phyloP scores from a whole-genome alignment of 441 rosid genomes.

The Syzygium syzygioides region DNA sequence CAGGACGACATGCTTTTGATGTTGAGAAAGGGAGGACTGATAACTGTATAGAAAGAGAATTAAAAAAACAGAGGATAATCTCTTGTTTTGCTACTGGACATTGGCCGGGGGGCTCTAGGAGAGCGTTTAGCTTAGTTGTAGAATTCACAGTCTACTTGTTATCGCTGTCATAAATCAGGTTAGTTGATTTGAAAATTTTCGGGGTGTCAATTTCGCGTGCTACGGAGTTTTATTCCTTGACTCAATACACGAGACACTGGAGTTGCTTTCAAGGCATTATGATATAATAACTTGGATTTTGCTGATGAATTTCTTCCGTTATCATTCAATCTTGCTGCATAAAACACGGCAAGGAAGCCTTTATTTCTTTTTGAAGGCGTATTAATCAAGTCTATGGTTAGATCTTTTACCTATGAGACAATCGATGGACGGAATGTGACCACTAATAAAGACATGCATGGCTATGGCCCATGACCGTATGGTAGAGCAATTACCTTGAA shows the following conservation, averaged over 20 bases:
- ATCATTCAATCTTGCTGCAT: neutral
- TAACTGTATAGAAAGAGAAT: neutral
- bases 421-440: neutral
- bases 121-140: neutral
- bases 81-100: neutral
- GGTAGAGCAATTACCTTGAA: neutral
- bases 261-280: neutral
- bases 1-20: neutral
- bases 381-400: neutral
- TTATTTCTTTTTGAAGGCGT: neutral
- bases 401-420: neutral
- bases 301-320: neutral
- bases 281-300: neutral
- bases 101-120: neutral
- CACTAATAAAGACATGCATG: neutral
- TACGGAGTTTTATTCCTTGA: no score
- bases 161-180: neutral
- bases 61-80: neutral
- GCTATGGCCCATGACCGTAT: neutral
- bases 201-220: no score
- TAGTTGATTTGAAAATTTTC: no score
- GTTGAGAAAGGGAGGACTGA: neutral
- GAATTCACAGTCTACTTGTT: neutral
- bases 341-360: neutral
- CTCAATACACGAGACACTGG: neutral